Percentiles rank a stretch among this genome's conserved stretches.
phyloP scores from a whole-genome alignment of 2,329 filamentous ascomycete genomes.

The Cladophialophora bantiana region DNA sequence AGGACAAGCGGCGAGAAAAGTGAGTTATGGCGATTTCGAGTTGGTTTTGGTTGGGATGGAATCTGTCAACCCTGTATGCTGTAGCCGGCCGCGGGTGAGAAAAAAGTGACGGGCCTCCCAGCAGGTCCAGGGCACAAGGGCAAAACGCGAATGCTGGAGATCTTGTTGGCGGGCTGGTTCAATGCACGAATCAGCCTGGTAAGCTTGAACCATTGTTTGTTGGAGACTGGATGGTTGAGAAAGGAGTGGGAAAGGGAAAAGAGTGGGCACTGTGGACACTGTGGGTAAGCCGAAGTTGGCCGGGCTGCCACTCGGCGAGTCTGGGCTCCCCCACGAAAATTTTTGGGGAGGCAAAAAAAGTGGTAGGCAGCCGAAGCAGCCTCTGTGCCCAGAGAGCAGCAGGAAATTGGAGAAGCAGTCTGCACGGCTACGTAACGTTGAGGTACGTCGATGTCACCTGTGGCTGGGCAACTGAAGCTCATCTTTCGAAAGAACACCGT shows the following conservation, averaged over 20 bases:
- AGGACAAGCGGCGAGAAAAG: slow-evolving; percentile 27
- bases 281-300: slow-evolving; percentile 11
- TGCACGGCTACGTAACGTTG: slow-evolving; percentile 2
- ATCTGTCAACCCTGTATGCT: background rate
- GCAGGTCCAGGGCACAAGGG: background rate
- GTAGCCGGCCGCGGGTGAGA: slow-evolving; percentile 5
- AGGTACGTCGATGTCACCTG: background rate
- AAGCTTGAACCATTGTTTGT: slow-evolving; percentile 6
- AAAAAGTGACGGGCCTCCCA: slow-evolving; percentile 13
- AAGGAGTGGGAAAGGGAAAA: background rate
- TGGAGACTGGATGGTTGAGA: slow-evolving; percentile 7
- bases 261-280: slow-evolving; percentile 5
- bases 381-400: background rate
- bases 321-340: slow-evolving; percentile 6
- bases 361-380: background rate
- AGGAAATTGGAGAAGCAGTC: background rate
- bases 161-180: slow-evolving; percentile 16
- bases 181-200: slow-evolving; percentile 23
- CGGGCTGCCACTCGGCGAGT: background rate
- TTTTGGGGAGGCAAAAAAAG: background rate
- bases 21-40: slow-evolving; percentile 22
- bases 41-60: slow-evolving; percentile 23
- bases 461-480: no score
- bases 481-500: slow-evolving; percentile 11
- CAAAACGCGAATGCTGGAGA: background rate